Evolutionary conservation across 164 flowering plant species (phyloP).

Genomic region (Berberis vulgaris): DNA sequence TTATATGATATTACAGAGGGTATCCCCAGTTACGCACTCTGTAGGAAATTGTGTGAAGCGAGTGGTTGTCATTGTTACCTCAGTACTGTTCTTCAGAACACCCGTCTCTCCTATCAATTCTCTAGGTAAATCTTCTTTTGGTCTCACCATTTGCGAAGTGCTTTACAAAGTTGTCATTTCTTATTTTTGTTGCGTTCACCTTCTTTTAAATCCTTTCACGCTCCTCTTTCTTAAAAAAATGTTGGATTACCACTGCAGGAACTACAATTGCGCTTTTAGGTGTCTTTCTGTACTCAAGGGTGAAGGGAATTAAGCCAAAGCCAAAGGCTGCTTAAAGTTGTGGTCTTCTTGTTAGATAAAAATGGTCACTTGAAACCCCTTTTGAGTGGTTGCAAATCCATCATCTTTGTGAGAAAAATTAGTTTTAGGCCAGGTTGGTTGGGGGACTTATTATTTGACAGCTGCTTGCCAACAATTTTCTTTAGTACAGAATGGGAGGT

Average conservation of each 20-base stretch:
- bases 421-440: too few species aligned
- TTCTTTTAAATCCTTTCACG: background rate
- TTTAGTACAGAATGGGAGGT: too few species aligned
- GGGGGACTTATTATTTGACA: too few species aligned
- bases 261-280: constrained; percentile 91
- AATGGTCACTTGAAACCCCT: too few species aligned
- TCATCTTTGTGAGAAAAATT: too few species aligned
- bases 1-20: constrained; percentile 85
- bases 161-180: constrained; percentile 9
- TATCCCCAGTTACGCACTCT: constrained; percentile 96
- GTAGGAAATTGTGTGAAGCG: constrained; percentile 97
- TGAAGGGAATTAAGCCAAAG: constrained; percentile 77
- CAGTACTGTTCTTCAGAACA: constrained; percentile 84
- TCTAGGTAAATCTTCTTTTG: constrained; percentile 40
- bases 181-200: background rate
- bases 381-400: too few species aligned
- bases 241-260: constrained; percentile 36
- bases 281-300: constrained; percentile 86
- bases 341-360: background rate
- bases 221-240: background rate
- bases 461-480: too few species aligned
- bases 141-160: constrained; percentile 4
- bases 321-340: constrained; percentile 26
- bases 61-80: constrained; percentile 86
- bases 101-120: constrained; percentile 58